These are phyloP conservation scores for Blastobotrys americana DNA, from an alignment of 805 yeast species.

Conservation along the genomic window DNA sequence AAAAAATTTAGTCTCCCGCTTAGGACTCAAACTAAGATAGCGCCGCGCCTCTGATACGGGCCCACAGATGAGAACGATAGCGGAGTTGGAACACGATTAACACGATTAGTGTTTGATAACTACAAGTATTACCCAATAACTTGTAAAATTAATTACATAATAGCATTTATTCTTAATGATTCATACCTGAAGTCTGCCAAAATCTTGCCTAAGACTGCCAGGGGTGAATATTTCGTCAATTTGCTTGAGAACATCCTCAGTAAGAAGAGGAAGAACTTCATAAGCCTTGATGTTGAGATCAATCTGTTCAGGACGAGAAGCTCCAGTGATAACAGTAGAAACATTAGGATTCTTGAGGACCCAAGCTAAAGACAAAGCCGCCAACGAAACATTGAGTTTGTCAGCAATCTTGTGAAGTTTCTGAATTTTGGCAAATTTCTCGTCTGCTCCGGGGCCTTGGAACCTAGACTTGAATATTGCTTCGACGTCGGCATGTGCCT, in stretches of 20 bases:
- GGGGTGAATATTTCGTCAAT: slow-evolving; percentile 28
- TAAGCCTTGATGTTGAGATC: slow-evolving; percentile 27
- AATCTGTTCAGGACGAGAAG: slow-evolving; percentile 27
- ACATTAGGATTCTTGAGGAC: slow-evolving; percentile 27
- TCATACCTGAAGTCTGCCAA: slow-evolving; percentile 14
- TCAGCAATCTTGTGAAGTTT: slow-evolving; percentile 24
- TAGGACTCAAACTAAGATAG: too few species aligned
- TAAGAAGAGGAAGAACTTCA: slow-evolving; percentile 24
- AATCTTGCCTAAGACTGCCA: slow-evolving; percentile 4
- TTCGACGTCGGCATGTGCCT: slow-evolving; percentile 9
- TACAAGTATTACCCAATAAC: too few species aligned
- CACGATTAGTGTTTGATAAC: too few species aligned
- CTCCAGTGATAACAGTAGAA: slow-evolving; percentile 29
- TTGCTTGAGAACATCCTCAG: slow-evolving; percentile 22
- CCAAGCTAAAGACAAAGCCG: slow-evolving; percentile 30
- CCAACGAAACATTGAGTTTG: slow-evolving; percentile 23
- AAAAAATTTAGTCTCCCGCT: too few species aligned
- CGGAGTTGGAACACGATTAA: too few species aligned
- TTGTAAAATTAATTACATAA: too few species aligned
- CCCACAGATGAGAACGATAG: too few species aligned
- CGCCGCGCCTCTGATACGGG: too few species aligned
- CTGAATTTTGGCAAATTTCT: slow-evolving; percentile 21
- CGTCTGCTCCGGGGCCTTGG: slow-evolving; percentile 22
- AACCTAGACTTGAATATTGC: slow-evolving; percentile 13
- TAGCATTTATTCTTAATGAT: too few species aligned